Evolutionary conservation across 2,329 filamentous ascomycete genomes (phyloP), one percentile per base, ranked within the genome.

Genomic region (Arthrobotrys sphaeroides): DNA sequence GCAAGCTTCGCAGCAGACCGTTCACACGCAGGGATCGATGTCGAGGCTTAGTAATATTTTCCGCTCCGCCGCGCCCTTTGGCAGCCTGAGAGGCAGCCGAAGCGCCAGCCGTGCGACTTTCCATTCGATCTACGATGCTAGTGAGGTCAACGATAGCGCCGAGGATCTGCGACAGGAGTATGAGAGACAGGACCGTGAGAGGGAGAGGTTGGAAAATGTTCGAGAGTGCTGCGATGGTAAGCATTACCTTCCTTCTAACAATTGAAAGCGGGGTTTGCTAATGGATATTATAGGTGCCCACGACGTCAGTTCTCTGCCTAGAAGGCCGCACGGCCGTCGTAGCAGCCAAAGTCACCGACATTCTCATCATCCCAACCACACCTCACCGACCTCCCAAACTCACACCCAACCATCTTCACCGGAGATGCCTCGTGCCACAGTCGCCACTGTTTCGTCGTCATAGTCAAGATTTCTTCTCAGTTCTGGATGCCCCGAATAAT

Each of bases 141-240:
- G 85, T 77, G 87, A 88, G 79, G 88, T 88, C 13, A 89, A 90
- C 77, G 91, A 94, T 81, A 93, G 90, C 80, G 91, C 91, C 2
- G 93, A 97, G 82, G 93, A 97, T 81, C 82, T 97, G 69, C 86
- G 92, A 68, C 87, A 90, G 77, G 89, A 94, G 77, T 92, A 94
- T 79, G 91, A 94, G 83, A 86, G 88, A 77, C 90, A 93, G 81
- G 90, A 94, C 80, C 85, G 89, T 64, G 91, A 94, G 78, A 86
- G 90, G 24, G 91, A 94, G 81, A 87, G 90, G 77, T 86, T 98
- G 80, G 94, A 98, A 85, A 97, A 99, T 82, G 95, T 99, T 78
- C 87, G 95, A 81, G 94, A 94, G 73, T 99, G 95, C 84, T 99
- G 95, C 83, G 95, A 98, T 87, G 95, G 94, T 94, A 87, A 88